These are phyloP conservation scores for Vitis hybrid DNA, from an alignment of 177 flowering plant species.

Conservation along the genomic window DNA sequence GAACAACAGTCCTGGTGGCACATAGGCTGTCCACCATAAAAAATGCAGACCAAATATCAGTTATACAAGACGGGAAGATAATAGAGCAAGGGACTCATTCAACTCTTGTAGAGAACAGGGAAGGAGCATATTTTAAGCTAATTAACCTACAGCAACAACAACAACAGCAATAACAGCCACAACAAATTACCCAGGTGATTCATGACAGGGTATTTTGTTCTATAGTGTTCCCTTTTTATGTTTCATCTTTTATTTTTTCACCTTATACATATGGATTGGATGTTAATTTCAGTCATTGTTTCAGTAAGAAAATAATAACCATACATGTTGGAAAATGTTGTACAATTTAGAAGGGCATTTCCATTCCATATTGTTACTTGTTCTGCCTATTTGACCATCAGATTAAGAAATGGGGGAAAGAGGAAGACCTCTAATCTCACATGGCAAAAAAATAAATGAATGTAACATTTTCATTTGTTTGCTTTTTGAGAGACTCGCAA, in stretches of 20 bases:
- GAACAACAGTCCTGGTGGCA: constrained; percentile 84
- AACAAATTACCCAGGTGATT: constrained; percentile 8
- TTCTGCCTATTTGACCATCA: too few species aligned
- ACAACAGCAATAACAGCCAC: constrained; percentile 17
- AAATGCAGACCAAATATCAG: constrained; percentile 73
- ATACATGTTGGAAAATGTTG: not conserved
- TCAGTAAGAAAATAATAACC: not conserved
- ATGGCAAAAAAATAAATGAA: too few species aligned
- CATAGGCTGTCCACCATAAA: constrained; percentile 86
- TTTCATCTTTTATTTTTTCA: not conserved
- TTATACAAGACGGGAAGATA: constrained; percentile 76
- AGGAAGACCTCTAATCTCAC: too few species aligned
- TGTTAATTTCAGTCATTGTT: constrained; percentile 1
- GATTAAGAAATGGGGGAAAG: too few species aligned
- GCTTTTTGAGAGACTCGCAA: not conserved
- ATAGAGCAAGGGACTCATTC: constrained; percentile 85
- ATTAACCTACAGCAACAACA: constrained; percentile 75
- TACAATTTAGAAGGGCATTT: not conserved
- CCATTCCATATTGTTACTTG: not conserved
- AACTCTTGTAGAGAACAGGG: constrained; percentile 48
- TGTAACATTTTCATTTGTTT: not conserved
- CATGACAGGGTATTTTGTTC: not conserved
- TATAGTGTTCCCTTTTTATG: not conserved
- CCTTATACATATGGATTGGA: constrained; percentile 1
- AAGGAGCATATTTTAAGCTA: constrained; percentile 69